phyloP scores from a whole-genome alignment of 2,329 filamentous ascomycete species.

The Rhynchosporium agropyri region DNA sequence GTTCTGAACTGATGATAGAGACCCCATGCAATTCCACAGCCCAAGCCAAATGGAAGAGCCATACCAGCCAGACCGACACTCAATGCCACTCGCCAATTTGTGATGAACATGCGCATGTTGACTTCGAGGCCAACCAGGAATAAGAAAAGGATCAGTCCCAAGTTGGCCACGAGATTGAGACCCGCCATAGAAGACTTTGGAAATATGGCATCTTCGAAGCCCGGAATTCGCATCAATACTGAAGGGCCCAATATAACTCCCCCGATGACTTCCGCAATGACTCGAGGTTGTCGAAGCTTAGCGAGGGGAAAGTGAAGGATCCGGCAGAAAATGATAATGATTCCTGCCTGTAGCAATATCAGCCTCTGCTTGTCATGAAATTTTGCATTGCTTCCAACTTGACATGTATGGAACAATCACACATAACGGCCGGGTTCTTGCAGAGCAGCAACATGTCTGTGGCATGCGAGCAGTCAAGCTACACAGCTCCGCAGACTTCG shows the following conservation, averaged over 20 bases:
- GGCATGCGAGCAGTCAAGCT: constrained; percentile 16
- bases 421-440: not conserved
- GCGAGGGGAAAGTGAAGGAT: constrained; percentile 76
- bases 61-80: constrained; percentile 81
- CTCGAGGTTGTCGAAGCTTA: constrained; percentile 75
- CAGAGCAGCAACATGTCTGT: constrained; percentile 3
- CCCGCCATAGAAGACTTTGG: constrained; percentile 73
- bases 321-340: constrained; percentile 76
- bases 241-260: constrained; percentile 85
- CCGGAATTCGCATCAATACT: constrained; percentile 82
- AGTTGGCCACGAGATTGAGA: constrained; percentile 76
- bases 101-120: constrained; percentile 74
- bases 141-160: constrained; percentile 82
- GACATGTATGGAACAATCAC: not conserved
- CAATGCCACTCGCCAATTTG: constrained; percentile 79
- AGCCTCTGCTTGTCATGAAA: constrained; percentile 15
- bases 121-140: constrained; percentile 89
- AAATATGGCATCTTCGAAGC: constrained; percentile 77
- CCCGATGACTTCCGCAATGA: constrained; percentile 84
- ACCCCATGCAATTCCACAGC: constrained; percentile 78
- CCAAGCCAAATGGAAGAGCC: constrained; percentile 79
- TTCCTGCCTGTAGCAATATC: constrained; percentile 55
- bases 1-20: constrained; percentile 71
- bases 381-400: not conserved
- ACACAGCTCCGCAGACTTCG: constrained; percentile 14